A percentile compares a stretch with the other conserved stretches of the same genome.
Conservation (phyloP, 2,329 filamentous ascomycete species). For the Aspergillus melleus region DNA sequence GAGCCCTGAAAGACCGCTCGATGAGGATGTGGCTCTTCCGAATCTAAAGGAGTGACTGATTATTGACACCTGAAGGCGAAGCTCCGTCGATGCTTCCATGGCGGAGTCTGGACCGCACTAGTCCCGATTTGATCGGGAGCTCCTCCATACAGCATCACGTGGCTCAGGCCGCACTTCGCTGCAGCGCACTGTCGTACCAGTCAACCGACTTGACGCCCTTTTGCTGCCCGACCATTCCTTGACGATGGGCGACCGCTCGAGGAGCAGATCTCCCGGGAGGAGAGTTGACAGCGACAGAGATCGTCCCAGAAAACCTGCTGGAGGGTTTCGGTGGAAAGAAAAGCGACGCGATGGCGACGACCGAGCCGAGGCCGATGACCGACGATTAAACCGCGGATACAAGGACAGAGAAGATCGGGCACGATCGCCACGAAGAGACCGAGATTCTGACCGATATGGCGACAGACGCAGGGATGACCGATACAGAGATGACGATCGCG, state of each 20-base stretch:
- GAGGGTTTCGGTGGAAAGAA: slow-evolving; percentile 52
- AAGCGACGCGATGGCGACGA: slow-evolving; percentile 52
- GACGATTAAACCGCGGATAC: slow-evolving; percentile 54
- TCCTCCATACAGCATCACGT: slow-evolving; percentile 26
- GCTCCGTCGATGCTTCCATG: not conserved
- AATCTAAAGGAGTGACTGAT: too few relatives aligned
- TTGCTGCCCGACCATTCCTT: slow-evolving; percentile 11
- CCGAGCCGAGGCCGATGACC: slow-evolving; percentile 42
- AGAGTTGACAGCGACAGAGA: slow-evolving; percentile 36
- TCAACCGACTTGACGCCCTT: slow-evolving; percentile 15
- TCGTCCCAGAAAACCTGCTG: slow-evolving; percentile 40
- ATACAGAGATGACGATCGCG: slow-evolving; percentile 21
- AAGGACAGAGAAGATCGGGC: slow-evolving; percentile 29
- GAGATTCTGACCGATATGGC: slow-evolving; percentile 30
- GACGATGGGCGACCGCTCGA: slow-evolving; percentile 37
- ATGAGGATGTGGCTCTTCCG: not conserved
- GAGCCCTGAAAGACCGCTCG: not conserved
- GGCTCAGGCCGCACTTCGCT: slow-evolving; percentile 14
- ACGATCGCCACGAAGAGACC: slow-evolving; percentile 40
- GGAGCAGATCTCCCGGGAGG: slow-evolving; percentile 47
- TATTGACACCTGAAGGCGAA: not conserved
- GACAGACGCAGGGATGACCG: slow-evolving; percentile 11
- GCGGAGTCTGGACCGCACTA: slow-evolving; percentile 5
- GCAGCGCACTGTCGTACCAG: slow-evolving; percentile 20
- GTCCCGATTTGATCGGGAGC: not conserved